Conservation (phyloP, 2,329 filamentous ascomycete species). For the Hypoxylon rubiginosum region DNA sequence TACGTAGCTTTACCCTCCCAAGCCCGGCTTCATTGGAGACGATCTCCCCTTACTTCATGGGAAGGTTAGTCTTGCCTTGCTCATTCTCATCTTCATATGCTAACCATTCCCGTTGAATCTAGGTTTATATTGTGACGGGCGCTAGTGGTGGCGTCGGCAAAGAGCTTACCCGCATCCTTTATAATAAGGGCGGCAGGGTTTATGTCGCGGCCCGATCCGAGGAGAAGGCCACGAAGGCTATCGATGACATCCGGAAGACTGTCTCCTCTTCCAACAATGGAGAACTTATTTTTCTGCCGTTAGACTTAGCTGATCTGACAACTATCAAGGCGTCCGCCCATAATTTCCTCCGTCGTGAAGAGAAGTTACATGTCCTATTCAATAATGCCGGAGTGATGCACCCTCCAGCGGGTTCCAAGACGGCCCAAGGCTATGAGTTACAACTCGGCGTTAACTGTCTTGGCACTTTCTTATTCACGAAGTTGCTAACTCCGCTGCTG, state of each 20-base stretch:
- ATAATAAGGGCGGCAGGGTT: conserved; percentile 57
- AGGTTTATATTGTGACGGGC: conserved; percentile 37
- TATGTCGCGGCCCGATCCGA: conserved; percentile 58
- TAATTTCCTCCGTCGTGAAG: conserved; percentile 52
- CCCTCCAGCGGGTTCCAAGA: conserved; percentile 33
- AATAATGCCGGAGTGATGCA: conserved; percentile 56
- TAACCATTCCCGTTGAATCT: too few relatives aligned
- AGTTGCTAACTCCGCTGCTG: conserved; percentile 19
- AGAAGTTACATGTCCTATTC: conserved; percentile 55
- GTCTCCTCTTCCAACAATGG: conserved; percentile 45
- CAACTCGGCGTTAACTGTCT: conserved; percentile 16
- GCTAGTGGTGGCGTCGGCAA: conserved; percentile 54
- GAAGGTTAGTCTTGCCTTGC: conserved; percentile 6
- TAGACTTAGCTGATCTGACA: conserved; percentile 54
- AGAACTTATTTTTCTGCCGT: conserved; percentile 50
- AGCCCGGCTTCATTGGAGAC: conserved; percentile 23
- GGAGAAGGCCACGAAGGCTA: conserved; percentile 55
- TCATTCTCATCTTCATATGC: too few relatives aligned
- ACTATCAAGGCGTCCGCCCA: conserved; percentile 54
- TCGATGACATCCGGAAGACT: conserved; percentile 53
- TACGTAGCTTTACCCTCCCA: conserved; percentile 4
- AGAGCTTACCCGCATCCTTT: conserved; percentile 57
- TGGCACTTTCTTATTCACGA: conserved; percentile 11
- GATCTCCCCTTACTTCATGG: conserved; percentile 19
- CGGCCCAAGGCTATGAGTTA: conserved; percentile 13